Percentiles rank a stretch among this genome's conserved stretches.
Evolutionary conservation across 768 basidiomycete genomes (phyloP).

Genomic region (Candolleomyces aberdarensis): DNA sequence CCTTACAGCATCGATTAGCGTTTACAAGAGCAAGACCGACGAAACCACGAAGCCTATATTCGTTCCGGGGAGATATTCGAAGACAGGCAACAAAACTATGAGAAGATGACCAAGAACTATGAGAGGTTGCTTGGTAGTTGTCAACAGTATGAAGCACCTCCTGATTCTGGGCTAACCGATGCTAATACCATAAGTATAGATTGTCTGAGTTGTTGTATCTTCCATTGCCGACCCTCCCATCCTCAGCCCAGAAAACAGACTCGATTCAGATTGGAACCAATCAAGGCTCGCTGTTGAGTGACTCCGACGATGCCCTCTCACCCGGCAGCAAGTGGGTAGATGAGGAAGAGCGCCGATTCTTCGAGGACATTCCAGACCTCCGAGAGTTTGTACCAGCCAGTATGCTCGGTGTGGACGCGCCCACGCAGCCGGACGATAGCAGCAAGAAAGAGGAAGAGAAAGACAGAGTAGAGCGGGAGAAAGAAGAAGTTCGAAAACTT

Average conservation of each 20-base stretch:
- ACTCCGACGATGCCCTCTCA: slow-evolving; percentile 52
- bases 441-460: slow-evolving; percentile 39
- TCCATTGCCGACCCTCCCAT: slow-evolving; percentile 79
- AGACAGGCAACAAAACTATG: slow-evolving; percentile 97
- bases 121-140: slow-evolving; percentile 89
- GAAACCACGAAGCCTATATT: slow-evolving; percentile 99
- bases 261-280: slow-evolving; percentile 74
- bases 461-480: slow-evolving; percentile 49
- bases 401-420: slow-evolving; percentile 71
- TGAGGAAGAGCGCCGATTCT: slow-evolving; percentile 93
- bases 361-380: slow-evolving; percentile 88
- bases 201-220: slow-evolving; percentile 90
- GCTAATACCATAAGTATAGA: slow-evolving; percentile 31
- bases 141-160: slow-evolving; percentile 59
- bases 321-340: slow-evolving; percentile 95
- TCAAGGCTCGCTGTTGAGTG: slow-evolving; percentile 34
- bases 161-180: too few relatives aligned
- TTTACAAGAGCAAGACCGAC: slow-evolving; percentile 93
- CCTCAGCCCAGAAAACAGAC: slow-evolving; percentile 74
- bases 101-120: slow-evolving; percentile 96
- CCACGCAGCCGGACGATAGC: slow-evolving; percentile 42
- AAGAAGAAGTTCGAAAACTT: slow-evolving; percentile 70
- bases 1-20: slow-evolving; percentile 45
- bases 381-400: slow-evolving; percentile 89
- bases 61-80: slow-evolving; percentile 99